Base-by-base conservation (phyloP, 495 filamentous ascomycete species). In the Venustampulla echinocandica region DNA sequence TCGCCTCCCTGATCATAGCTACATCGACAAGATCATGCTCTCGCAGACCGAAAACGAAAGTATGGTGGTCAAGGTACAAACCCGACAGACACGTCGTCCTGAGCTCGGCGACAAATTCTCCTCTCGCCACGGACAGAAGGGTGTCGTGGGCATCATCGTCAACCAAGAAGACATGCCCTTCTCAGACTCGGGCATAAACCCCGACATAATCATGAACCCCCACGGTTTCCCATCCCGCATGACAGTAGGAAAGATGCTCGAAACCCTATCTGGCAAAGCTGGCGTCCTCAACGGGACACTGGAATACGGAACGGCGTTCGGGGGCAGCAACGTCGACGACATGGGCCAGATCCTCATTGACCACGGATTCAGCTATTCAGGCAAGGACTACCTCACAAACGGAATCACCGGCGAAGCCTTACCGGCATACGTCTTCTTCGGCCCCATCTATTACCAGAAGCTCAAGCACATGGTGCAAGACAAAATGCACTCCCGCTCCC, bases 391-490 rank as follows among this genome's bases (percentile, higher is more conserved):
- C 66, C 79, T 99, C 43, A 97, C 90, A 1, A 86, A 79, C 2
- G 90, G 90, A 36, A 95, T 97, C 62, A 97, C 93, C 0, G 92
- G 92, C 56, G 90, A 97, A 67, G 74, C 84, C 1, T 74, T 96
- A 15, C 86, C 90, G 36, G 89, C 88, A 28, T 97, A 99, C 60
- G 90, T 99, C 64, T 99, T 96, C 75, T 93, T 90, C 56, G 92
- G 92, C 0, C 92, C 92, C 3, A 97, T 96, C 65, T 99, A 94
- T 74, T 99, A 99, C 74, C 92, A 99, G 73, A 95, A 95, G 56
- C 80, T 99, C 34, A 99, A 97, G 77, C 92, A 99, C 77, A 99
- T 99, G 92, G 92, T 99, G 23, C 87, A 95, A 62, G 92, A 99
- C 58, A 99, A 99, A 74, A 96, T 99, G 90, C 92, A 99, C 66